Evolutionary conservation across 2,329 filamentous ascomycete species (phyloP).

Genomic region (Cryphonectria naterciae): DNA sequence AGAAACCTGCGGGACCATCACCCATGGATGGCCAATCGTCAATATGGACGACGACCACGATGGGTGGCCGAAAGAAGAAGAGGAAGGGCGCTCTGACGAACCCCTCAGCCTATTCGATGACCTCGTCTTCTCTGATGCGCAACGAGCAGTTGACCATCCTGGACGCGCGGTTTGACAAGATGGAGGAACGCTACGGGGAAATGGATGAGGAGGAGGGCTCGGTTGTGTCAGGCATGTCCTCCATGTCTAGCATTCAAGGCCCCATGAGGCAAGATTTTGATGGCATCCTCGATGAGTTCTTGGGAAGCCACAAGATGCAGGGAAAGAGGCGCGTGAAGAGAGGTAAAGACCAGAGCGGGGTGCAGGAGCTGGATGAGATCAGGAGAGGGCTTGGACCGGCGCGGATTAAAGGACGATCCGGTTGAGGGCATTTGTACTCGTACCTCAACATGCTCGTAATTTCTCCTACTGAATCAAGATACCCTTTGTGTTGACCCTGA

Average conservation of each 20-base stretch:
- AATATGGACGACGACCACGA: constrained; percentile 74
- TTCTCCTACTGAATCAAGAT: constrained; percentile 22
- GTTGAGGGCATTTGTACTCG: constrained; percentile 4
- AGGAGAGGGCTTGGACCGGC: constrained; percentile 79
- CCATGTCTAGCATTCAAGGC: constrained; percentile 68
- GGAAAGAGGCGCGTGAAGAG: constrained; percentile 80
- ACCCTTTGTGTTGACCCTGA: constrained; percentile 7
- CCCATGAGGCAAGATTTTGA: constrained; percentile 81
- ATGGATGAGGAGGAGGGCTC: constrained; percentile 56
- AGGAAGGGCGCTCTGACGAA: constrained; percentile 91
- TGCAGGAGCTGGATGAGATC: constrained; percentile 91
- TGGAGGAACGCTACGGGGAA: constrained; percentile 75
- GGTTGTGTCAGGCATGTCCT: constrained; percentile 61
- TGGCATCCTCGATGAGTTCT: constrained; percentile 89
- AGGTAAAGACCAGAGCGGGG: constrained; percentile 76
- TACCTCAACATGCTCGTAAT: constrained; percentile 6
- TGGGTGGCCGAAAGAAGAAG: constrained; percentile 86
- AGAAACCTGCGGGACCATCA: constrained; percentile 47
- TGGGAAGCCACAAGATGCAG: constrained; percentile 72
- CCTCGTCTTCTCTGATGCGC: constrained; percentile 91
- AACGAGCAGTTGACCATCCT: constrained; percentile 86
- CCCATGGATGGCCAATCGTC: constrained; percentile 71
- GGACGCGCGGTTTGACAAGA: constrained; percentile 88
- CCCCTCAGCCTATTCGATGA: constrained; percentile 92
- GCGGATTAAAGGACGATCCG: constrained; percentile 49